A percentile compares a stretch with the other conserved stretches of the same genome.
Evolutionary conservation across 352 stramenopile species (phyloP).

Genomic region (Phytophthora tentaculata): DNA sequence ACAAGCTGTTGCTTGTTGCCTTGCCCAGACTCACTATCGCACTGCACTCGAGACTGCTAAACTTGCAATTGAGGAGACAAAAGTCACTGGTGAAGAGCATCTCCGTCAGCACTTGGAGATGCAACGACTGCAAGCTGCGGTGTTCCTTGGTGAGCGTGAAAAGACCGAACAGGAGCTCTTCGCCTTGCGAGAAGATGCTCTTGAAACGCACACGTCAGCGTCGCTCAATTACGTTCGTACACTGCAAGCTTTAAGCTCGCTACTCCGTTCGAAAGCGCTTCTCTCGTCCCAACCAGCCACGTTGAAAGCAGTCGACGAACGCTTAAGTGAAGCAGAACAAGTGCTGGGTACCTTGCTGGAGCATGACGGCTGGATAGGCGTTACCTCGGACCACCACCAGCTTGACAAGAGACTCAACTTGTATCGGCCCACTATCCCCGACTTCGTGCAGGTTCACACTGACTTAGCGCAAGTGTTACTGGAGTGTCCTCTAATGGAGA

Average conservation of each 20-base stretch:
- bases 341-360: conserved; percentile 53
- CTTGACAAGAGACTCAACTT: conserved; percentile 52
- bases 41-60: conserved; percentile 35
- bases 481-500: conserved; percentile 37
- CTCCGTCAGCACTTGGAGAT: conserved; percentile 52
- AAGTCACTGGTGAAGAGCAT: conserved; percentile 43
- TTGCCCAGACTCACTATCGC: conserved; percentile 41
- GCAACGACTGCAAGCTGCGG: conserved; percentile 41
- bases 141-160: conserved; percentile 48
- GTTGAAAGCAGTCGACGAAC: conserved; percentile 25
- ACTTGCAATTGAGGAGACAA: conserved; percentile 47
- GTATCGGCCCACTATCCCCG: conserved; percentile 55
- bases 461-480: conserved; percentile 61
- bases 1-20: conserved; percentile 46
- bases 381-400: conserved; percentile 13
- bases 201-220: conserved; percentile 27
- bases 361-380: conserved; percentile 68
- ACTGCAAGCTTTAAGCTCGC: conserved; percentile 44
- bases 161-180: conserved; percentile 32
- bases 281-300: conserved; percentile 12
- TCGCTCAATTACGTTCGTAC: conserved; percentile 46
- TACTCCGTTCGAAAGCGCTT: conserved; percentile 45
- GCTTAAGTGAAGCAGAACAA: conserved; percentile 47
- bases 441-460: conserved; percentile 58
- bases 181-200: conserved; percentile 30